Base-by-base conservation (phyloP, 139 green algal species). In the Pseudopediastrum boryanum region DNA sequence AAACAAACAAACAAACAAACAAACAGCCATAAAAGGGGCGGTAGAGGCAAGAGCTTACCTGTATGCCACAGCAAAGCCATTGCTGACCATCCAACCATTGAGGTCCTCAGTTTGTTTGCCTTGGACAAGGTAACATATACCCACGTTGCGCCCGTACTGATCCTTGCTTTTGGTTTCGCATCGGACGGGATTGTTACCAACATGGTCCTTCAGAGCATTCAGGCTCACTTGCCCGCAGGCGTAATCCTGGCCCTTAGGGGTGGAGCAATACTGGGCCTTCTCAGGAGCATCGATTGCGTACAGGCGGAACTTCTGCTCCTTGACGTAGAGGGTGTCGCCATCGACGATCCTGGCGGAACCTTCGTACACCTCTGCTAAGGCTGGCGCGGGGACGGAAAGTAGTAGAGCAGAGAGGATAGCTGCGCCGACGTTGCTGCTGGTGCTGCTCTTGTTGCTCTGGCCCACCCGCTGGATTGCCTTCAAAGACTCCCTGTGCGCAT, bases 261-360 rank as follows among this genome's bases (percentile, higher is more conserved):
- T 42, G 25, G 13, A 75, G 83, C 92, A 97, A 23, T 44, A 64
- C 82, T 97, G 93, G n/a, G 80, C 74, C 41, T 81, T 93, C 77
- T 97, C 93, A 0, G 92, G 92, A 0, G 93, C 93, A 63, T 96
- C 93, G 10, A 97, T 76, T 1, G 87, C 93, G 69, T 89, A 94
- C 46, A 97, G 59, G 2, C 93, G 67, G 13, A 89, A 70, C 44
- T 79, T 66, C 33, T 88, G 16, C 0, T 59, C 23, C 3, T 64
- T 72, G 12, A 97, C 85, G 59, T 87, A 85, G 12, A 94, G 64
- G 3, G 89, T 94, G 79, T 94, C 90, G 33, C 90, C 90, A 46
- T 94, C 90, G 12, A 92, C 83, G 25, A 93, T 71, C 27, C 83
- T 44, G 38, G 89, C 79, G 10, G 78, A 51, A 19, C 89, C 90